Evolutionary conservation across 2,329 filamentous ascomycete species (phyloP).

Genomic region (Trichophyton schoenleinii): DNA sequence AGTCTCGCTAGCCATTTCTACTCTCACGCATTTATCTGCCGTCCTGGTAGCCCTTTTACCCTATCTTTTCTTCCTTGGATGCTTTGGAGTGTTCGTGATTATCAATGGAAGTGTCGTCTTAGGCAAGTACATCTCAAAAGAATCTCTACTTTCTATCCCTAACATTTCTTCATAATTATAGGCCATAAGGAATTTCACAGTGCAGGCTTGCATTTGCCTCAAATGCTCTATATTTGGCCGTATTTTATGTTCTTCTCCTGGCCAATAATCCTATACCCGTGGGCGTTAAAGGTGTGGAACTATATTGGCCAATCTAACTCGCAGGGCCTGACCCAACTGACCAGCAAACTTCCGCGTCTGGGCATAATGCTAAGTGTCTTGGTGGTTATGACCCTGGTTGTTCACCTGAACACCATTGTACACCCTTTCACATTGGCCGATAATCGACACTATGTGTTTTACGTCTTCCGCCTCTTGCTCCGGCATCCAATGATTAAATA

Average conservation of each 20-base stretch:
- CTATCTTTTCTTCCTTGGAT: slow-evolving; percentile 48
- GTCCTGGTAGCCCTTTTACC: slow-evolving; percentile 34
- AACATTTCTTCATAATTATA: slow-evolving; percentile 27
- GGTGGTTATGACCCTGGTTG: slow-evolving; percentile 36
- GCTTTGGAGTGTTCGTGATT: slow-evolving; percentile 62
- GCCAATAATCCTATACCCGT: slow-evolving; percentile 54
- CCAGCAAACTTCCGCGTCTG: slow-evolving; percentile 27
- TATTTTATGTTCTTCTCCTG: slow-evolving; percentile 82
- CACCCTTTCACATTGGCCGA: slow-evolving; percentile 94
- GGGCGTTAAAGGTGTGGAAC: slow-evolving; percentile 29
- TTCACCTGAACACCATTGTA: slow-evolving; percentile 79
- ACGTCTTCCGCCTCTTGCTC: slow-evolving; percentile 77
- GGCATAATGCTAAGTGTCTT: slow-evolving; percentile 26
- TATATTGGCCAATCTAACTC: background rate
- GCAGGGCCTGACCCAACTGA: background rate
- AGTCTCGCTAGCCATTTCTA: slow-evolving; percentile 52
- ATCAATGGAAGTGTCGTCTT: slow-evolving; percentile 91
- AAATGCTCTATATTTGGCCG: slow-evolving; percentile 93
- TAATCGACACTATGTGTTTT: slow-evolving; percentile 95
- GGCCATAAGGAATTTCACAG: slow-evolving; percentile 92
- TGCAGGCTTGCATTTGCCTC: slow-evolving; percentile 73
- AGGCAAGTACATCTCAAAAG: slow-evolving; percentile 39
- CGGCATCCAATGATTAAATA: slow-evolving; percentile 55
- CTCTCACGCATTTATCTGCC: slow-evolving; percentile 31
- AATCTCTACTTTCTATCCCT: background rate